Evolutionary conservation across 2,329 filamentous ascomycete species (phyloP), one percentile per base, ranked within the genome.

Genomic region (Pseudomassariella vexata): DNA sequence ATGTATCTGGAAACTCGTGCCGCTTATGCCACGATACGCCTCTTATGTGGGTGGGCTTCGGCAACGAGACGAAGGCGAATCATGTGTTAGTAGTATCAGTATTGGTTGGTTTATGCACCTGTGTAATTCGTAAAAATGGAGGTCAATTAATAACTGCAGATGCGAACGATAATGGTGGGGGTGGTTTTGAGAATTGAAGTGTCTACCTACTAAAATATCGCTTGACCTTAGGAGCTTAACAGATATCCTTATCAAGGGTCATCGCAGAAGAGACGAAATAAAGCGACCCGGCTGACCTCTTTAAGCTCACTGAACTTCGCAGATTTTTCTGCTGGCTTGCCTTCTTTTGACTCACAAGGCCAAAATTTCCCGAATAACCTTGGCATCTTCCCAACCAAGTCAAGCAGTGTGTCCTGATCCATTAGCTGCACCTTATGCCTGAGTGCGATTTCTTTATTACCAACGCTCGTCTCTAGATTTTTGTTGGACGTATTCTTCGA

Each of bases 181-280:
- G 55, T 58, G 46, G 57, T 65, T 66, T 64, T 89, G 83, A 92
- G 87, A 75, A 68, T 70, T 82, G 80, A 89, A 84, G 86, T 85
- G 95, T 96, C 90, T n/a, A n/a, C n/a, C n/a, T 98, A 98, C 92
- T 95, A 98, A 95, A 94, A 95, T 92, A 84, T 76, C n/a, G n/a
- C n/a, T n/a, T 86, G 82, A 88, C 81, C 82, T 82, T 80, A 78
- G 66, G 62, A 72, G 87, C 70, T 78, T 85, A 90, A 94, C 89
- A 96, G 70, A 70, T 87, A 92, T 96, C 92, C 92, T 92, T 96
- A 96, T 96, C 92, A 84, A 84, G n/a, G 77, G 68, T 96, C 90
- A 96, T 96, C 92, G 90, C 75, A 61, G 65, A 68, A n/a, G n/a
- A n/a, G n/a, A n/a, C n/a, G n/a, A n/a, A n/a, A 70, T 45, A 43